Base-by-base conservation (phyloP, 371 early-diverging fungal genomes). In the Mucor indicus region DNA sequence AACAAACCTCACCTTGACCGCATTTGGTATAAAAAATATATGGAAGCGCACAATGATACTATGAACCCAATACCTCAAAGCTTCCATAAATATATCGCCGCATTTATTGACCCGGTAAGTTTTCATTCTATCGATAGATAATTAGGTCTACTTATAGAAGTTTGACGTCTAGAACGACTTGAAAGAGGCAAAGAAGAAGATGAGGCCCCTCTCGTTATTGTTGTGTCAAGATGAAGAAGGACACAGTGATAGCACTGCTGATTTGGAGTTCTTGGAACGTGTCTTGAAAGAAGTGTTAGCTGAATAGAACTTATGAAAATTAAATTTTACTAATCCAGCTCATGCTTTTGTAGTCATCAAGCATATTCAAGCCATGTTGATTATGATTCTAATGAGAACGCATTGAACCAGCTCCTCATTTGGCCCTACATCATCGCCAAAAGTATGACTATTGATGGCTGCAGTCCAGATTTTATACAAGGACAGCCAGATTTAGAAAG, bases 281-380 rank as follows among this genome's bases (percentile, higher is more conserved):
- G 19, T 50, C 15, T 19, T 44, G 4, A 23, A 19, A 3, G 36
- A 50, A 43, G 30, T 38, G 48, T 48, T 19, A 48, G 48, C 30
- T 48, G 38, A 29, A 32, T 33, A 48, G 6, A 23, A 16, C 25
- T 19, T 27, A 24, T 48, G 13, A 13, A 22, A 49, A 15, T 22
- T 35, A 35, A 12, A 27, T n/a, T n/a, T n/a, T n/a, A n/a, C n/a
- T n/a, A n/a, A n/a, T 20, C 12, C 38, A 52, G 39, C 32, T 37
- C 21, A 35, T 46, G 33, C 37, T 53, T 45, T 52, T 52, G 45
- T 45, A 52, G 53, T 12, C 35, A 52, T 15, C 29, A 22, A 39
- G 24, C 38, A 8, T 51, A 39, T 22, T 17, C 39, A 38, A 36
- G 37, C 21, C 39, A 37, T 16, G 29, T 53, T 45, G 53, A 38